phyloP scores from a whole-genome alignment of 2,329 filamentous ascomycete species.

The Madurella fahalii region DNA sequence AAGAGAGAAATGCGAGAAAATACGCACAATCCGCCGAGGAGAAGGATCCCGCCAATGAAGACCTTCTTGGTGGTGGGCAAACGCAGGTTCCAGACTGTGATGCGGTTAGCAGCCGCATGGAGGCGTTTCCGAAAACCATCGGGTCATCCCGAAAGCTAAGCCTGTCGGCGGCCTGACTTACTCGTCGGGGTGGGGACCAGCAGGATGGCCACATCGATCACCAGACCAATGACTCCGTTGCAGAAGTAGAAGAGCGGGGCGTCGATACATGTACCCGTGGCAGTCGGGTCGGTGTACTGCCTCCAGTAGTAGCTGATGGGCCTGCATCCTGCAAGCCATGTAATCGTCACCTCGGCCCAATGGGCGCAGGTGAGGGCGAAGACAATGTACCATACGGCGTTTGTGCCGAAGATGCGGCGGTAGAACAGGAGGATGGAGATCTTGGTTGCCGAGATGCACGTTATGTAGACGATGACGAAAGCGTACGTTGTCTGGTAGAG shows the following conservation, averaged over 20 bases:
- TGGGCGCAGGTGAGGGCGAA: slow-evolving; percentile 11
- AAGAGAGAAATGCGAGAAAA: neutral
- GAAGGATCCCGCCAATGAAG: slow-evolving; percentile 18
- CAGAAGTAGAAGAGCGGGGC: slow-evolving; percentile 19
- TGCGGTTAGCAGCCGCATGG: neutral
- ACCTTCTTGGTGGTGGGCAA: slow-evolving; percentile 19
- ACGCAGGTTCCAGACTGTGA: slow-evolving; percentile 13
- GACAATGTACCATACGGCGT: slow-evolving; percentile 15
- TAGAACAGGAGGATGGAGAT: slow-evolving; percentile 18
- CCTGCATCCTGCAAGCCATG: slow-evolving; percentile 17
- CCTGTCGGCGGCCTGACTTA: neutral
- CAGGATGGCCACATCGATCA: slow-evolving; percentile 20
- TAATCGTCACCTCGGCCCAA: slow-evolving; percentile 19
- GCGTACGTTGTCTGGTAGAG: slow-evolving; percentile 21
- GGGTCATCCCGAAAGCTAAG: no score
- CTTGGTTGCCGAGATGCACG: slow-evolving; percentile 20
- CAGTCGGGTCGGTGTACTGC: slow-evolving; percentile 18
- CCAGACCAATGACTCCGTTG: slow-evolving; percentile 19
- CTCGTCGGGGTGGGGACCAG: slow-evolving; percentile 16
- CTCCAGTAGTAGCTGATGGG: slow-evolving; percentile 18
- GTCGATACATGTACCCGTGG: slow-evolving; percentile 17
- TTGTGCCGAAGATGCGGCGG: slow-evolving; percentile 18
- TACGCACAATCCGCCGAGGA: slow-evolving; percentile 18
- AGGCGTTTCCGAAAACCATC: no score
- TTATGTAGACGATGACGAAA: slow-evolving; percentile 23